A percentile compares a stretch with the other conserved stretches of the same genome.
Evolutionary conservation across 2,329 filamentous ascomycete genomes (phyloP).

Genomic region (Aspergillus aculeatus): DNA sequence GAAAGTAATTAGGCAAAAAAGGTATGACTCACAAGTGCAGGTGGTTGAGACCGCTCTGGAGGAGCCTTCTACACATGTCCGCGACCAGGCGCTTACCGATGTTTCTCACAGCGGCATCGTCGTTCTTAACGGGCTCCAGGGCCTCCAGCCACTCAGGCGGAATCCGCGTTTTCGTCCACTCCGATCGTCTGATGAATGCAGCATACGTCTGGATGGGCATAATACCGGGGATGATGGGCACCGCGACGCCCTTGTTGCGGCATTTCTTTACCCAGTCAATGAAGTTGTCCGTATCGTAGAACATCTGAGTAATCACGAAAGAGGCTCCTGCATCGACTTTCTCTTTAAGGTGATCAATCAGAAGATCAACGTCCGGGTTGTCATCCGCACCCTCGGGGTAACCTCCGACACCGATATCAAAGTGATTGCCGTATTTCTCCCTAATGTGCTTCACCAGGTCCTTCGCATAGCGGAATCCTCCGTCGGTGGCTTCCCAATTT

Average conservation of each 20-base stretch:
- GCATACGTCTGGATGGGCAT: conserved; percentile 96
- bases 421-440: conserved; percentile 78
- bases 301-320: conserved; percentile 99
- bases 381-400: conserved; percentile 97
- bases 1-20: not conserved
- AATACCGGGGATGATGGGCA: conserved; percentile 82
- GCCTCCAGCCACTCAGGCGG: conserved; percentile 77
- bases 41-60: conserved; percentile 79
- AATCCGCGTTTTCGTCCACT: conserved; percentile 84
- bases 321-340: conserved; percentile 92
- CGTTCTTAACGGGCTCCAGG: conserved; percentile 92
- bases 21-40: conserved; percentile 70
- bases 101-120: conserved; percentile 87
- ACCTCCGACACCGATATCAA: conserved; percentile 95
- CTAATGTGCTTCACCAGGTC: conserved; percentile 86
- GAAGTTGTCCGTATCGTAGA: conserved; percentile 97
- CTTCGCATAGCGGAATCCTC: conserved; percentile 85
- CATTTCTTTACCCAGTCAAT: conserved; percentile 85
- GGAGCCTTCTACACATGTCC: conserved; percentile 82
- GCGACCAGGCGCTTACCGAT: conserved; percentile 84
- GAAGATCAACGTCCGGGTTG: conserved; percentile 77
- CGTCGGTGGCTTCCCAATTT: conserved; percentile 85
- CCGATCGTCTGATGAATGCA: conserved; percentile 83
- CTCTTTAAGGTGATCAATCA: conserved; percentile 92
- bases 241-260: conserved; percentile 75